Base-by-base conservation (phyloP, 2,329 filamentous ascomycete genomes). In the Plectosphaerella sp. region DNA sequence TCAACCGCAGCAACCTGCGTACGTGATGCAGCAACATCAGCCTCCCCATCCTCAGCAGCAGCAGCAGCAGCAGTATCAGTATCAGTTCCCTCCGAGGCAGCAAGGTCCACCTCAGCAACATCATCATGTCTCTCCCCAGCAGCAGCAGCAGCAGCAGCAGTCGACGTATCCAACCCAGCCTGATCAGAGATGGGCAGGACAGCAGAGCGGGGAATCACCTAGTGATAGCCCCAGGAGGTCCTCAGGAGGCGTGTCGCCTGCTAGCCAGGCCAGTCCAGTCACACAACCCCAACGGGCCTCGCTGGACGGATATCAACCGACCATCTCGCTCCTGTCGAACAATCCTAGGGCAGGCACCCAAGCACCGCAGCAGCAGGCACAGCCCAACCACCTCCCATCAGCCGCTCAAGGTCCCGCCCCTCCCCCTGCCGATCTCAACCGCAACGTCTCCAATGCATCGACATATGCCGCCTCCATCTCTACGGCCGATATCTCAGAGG, bases 101-200 rank as follows among this genome's bases (percentile, higher is more conserved):
- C 28, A 33, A 33, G 28, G 28, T 9, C 4, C 28, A 33, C 11
- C 8, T 12, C 28, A 33, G 24, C 67, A 71, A 49, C 65, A 69
- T 41, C 45, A 50, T 41, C 45, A 50, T 41, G 52, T 24, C 35
- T 60, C 57, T 42, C 59, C 52, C 37, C 59, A 43, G 43, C 57
- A 50, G 45, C 57, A 58, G 45, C 64, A 59, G 37, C 62, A 57
- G 28, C 63, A 55, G 22, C 22, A 22, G 22, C 22, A 22, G 28
- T 33, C 28, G 28, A 33, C 28, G 28, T 33, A 33, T 12, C 28
- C 4, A 12, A 33, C 4, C 11, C 28, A 33, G 8, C 28, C 28
- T 33, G 28, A 33, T 12, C 28, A 33, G 28, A 33, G 28, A 33
- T 9, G 28, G 28, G 8, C 28, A 33, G 28, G 28, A 7, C 28